These are phyloP conservation scores for Serendipita vermifera DNA, from an alignment of 768 basidiomycete genomes.

Conservation along the genomic window DNA sequence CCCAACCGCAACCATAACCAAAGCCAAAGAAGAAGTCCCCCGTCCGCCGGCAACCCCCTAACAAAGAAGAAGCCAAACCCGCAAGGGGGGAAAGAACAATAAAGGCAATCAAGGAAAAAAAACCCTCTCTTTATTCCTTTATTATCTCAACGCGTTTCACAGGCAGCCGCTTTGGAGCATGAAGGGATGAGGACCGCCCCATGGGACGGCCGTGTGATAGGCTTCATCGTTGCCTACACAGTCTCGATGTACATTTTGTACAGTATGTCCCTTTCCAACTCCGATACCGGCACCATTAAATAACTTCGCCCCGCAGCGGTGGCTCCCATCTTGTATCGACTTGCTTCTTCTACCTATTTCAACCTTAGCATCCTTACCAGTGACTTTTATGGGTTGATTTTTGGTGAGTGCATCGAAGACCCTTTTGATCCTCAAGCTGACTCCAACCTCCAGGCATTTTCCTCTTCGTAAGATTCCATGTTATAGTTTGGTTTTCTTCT, in stretches of 20 bases:
- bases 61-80: conserved; percentile 70
- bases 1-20: conserved; percentile 54
- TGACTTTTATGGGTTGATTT: conserved; percentile 77
- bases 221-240: conserved; percentile 32
- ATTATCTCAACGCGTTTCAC: conserved; percentile 19
- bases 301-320: conserved; percentile 26
- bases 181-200: conserved; percentile 45
- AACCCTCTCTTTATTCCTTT: background rate
- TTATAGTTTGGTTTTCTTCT: conserved; percentile 14
- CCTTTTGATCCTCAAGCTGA: conserved; percentile 4
- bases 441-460: conserved; percentile 29
- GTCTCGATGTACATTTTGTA: conserved; percentile 62
- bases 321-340: conserved; percentile 72
- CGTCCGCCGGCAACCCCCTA: conserved; percentile 68
- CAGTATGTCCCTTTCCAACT: conserved; percentile 21
- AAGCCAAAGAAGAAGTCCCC: conserved; percentile 80
- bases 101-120: conserved; percentile 38
- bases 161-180: conserved; percentile 65
- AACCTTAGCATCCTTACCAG: conserved; percentile 77
- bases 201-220: conserved; percentile 59
- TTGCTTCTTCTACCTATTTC: conserved; percentile 75
- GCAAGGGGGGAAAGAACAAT: conserved; percentile 72
- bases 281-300: background rate
- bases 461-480: conserved; percentile 33
- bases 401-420: conserved; percentile 30